Evolutionary conservation across 1,139 yeast genomes (phyloP), one percentile per base, ranked within the genome.

Genomic region (Kazachstania sp.): DNA sequence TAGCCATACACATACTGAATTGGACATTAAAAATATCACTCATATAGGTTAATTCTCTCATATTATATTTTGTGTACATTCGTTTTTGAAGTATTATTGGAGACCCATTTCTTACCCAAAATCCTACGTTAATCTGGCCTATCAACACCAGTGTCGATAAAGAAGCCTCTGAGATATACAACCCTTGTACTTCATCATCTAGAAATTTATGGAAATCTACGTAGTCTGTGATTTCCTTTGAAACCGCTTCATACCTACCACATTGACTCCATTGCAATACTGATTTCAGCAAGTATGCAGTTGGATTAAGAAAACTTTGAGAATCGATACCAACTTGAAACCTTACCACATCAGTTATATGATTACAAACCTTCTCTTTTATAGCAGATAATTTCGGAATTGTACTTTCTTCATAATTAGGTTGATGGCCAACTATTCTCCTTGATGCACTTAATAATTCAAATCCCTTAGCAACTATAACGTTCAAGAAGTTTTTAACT

Each of bases 81-180:
- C 81, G 83, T 54, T 85, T 73, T 60, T 92, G 97, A 34, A 82
- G 81, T 45, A 85, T 74, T 12, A 87, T 80, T 41, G 92, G 83
- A 51, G 79, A 75, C 0, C 90, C 90, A 61, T 92, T 92, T 62
- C 97, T 76, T 3, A 92, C 86, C 97, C 97, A 92, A 51, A 83
- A 77, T 0, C 95, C 95, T 2, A 78, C 74, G 41, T 79, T 78
- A 15, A 88, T 79, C 61, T 92, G 97, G 0, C 90, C 73, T 7
- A 83, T 72, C 19, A 86, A 67, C 0, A 85, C 95, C 31, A 86
- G 64, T 0, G 92, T 83, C 49, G 95, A 73, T 23, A 92, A 66
- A 0, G 97, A 83, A 53, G 84, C 83, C 51, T 87, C 96, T 54
- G 56, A 54, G 20, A 55, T 62, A 50, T 40, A 58, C n/a, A 45